Base-by-base conservation (phyloP, 441 rosid species). In the Pelargonium myrrhifolium region DNA sequence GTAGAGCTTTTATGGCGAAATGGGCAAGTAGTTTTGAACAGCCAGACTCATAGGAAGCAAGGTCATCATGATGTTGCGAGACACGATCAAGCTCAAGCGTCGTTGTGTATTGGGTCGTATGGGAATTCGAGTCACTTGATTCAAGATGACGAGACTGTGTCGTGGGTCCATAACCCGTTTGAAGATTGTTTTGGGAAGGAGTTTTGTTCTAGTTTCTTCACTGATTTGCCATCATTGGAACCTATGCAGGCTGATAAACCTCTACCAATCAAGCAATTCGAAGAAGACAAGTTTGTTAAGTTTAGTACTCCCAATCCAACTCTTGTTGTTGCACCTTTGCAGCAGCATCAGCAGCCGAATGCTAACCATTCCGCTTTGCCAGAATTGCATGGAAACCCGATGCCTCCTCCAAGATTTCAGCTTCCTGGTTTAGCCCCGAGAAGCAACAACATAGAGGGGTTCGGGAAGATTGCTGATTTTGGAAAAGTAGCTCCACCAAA, bases 1-100 rank as follows among this genome's bases (percentile, higher is more conserved):
- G 87, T 79, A 64, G 95, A 88, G 82, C 79, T 88, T 47, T 18
- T 84, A 71, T 88, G 92, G 92, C 76, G 72, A 74, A 84, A 85
- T 69, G 95, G 95, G 66, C 80, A 81, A 66, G 85, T 88, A n/a
- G 88, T 88, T 74, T 45, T 84, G 64, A 80, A 78, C 49, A 86
- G 85, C 77, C 95, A 86, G 72, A 76, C 81, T 17, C 85, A 77
- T 0, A 81, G 85, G 72, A 85, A 77, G 74, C 40, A 67, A 39
- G 59, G 22, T 56, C 62, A 56, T 24, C 62, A 6, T 35, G 39
- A 35, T 35, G 39, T 68, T 14, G 9, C 73, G 61, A 72, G 79
- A 72, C n/a, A n/a, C n/a, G n/a, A n/a, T n/a, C 78, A 62, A 21
- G 67, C 59, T 17, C 72, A 78, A 63, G 58, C 69, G 42, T 56